Conservation (phyloP, 1,284 basidiomycete genomes). For the Fomitopsis betulina region DNA sequence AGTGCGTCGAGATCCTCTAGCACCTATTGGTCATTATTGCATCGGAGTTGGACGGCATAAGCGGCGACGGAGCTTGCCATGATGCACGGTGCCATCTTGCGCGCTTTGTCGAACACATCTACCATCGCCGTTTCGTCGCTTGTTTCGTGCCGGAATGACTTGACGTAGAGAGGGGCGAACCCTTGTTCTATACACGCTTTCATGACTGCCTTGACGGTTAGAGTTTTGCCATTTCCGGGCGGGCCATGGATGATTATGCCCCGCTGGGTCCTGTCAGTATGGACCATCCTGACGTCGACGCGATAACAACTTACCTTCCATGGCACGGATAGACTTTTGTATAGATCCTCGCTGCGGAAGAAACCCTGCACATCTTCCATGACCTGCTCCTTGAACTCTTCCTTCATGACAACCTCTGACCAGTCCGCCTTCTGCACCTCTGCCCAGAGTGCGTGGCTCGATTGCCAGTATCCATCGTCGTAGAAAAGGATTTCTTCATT, state of each 20-base stretch:
- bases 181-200: conserved; percentile 58
- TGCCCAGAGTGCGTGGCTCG: conserved; percentile 58
- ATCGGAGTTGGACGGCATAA: background rate
- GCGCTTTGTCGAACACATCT: conserved; percentile 60
- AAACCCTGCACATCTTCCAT: conserved; percentile 75
- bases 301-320: conserved; percentile 59
- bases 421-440: conserved; percentile 71
- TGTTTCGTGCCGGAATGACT: conserved; percentile 56
- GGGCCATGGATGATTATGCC: conserved; percentile 72
- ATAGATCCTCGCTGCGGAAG: conserved; percentile 65
- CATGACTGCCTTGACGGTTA: conserved; percentile 73
- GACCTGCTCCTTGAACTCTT: conserved; percentile 60
- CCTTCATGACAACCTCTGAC: conserved; percentile 72
- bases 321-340: conserved; percentile 69
- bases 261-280: conserved; percentile 36
- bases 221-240: conserved; percentile 83
- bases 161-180: conserved; percentile 72
- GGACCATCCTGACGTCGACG: too few relatives aligned
- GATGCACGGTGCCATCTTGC: conserved; percentile 66
- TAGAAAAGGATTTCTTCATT: conserved; percentile 76
- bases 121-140: conserved; percentile 67
- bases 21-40: conserved; percentile 34
- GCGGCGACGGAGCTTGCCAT: background rate
- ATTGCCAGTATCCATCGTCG: conserved; percentile 63
- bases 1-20: conserved; percentile 80